phyloP scores from a whole-genome alignment of 164 flowering plant species.

The Aristolochia californica region DNA sequence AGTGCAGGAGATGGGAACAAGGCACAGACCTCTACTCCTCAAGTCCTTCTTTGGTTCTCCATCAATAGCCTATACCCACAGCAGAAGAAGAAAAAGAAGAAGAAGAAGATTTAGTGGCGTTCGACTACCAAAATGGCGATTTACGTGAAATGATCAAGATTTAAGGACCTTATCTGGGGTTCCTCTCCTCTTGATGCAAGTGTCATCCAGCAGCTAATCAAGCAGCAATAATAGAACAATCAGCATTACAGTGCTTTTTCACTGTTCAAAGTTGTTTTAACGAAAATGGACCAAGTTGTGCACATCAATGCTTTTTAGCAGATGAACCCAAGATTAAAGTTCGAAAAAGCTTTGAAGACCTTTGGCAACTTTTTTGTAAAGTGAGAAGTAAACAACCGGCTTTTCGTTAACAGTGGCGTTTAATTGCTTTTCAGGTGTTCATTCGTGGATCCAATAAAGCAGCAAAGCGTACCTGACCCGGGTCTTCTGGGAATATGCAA shows the following conservation, averaged over 20 bases:
- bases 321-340: not conserved
- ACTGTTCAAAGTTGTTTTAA: constrained; percentile 6
- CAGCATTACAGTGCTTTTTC: constrained; percentile 1
- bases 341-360: not conserved
- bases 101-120: not conserved
- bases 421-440: constrained; percentile 20
- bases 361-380: constrained; percentile 7
- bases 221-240: constrained; percentile 6
- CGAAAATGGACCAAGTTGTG: not conserved
- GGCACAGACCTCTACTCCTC: constrained; percentile 77
- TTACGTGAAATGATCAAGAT: no score
- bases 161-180: constrained; percentile 31
- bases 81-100: not conserved
- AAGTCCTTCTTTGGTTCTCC: constrained; percentile 46
- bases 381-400: not conserved
- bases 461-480: constrained; percentile 59
- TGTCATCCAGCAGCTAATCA: constrained; percentile 52
- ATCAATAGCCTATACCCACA: constrained; percentile 20
- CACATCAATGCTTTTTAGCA: constrained; percentile 4
- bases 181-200: constrained; percentile 52
- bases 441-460: constrained; percentile 51
- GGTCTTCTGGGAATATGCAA: constrained; percentile 77
- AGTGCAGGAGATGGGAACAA: constrained; percentile 46
- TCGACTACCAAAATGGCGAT: no score
- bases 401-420: not conserved